Percentiles rank a stretch among this genome's conserved stretches.
Conservation (phyloP, 1,139 yeast species). For the Sugiyamaella xylanicola region DNA sequence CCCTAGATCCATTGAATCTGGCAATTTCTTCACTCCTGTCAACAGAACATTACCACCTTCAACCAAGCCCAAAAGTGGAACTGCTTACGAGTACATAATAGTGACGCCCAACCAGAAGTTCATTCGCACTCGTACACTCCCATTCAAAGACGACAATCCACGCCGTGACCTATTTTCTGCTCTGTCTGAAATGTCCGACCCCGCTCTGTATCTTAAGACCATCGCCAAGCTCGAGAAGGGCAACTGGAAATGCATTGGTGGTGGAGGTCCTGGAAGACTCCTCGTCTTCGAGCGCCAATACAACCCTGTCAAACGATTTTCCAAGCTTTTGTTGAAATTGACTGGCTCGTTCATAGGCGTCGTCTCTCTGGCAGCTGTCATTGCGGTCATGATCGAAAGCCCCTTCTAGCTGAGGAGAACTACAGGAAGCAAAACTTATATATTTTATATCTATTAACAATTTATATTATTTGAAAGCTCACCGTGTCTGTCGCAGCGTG, state of each 20-base stretch:
- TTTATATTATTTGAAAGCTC: no score
- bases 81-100: slow-evolving; percentile 48
- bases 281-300: slow-evolving; percentile 44
- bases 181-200: slow-evolving; percentile 46
- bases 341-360: slow-evolving; percentile 20
- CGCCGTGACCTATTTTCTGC: slow-evolving; percentile 51
- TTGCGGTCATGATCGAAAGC: slow-evolving; percentile 24
- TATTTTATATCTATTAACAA: not conserved
- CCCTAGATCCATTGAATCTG: slow-evolving; percentile 48
- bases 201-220: slow-evolving; percentile 40
- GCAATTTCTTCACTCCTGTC: slow-evolving; percentile 56
- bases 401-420: slow-evolving; percentile 22
- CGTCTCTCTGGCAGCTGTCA: slow-evolving; percentile 20
- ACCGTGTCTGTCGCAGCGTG: no score
- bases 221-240: slow-evolving; percentile 45
- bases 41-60: not conserved
- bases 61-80: slow-evolving; percentile 6
- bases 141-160: slow-evolving; percentile 44
- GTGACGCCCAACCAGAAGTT: slow-evolving; percentile 49
- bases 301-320: slow-evolving; percentile 25
- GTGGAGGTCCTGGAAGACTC: slow-evolving; percentile 43
- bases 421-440: no score
- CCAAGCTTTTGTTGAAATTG: slow-evolving; percentile 25
- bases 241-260: slow-evolving; percentile 54
- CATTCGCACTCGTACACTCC: slow-evolving; percentile 47